phyloP scores from a whole-genome alignment of 2,329 filamentous ascomycete genomes.

The Fusarium fujikuroi region DNA sequence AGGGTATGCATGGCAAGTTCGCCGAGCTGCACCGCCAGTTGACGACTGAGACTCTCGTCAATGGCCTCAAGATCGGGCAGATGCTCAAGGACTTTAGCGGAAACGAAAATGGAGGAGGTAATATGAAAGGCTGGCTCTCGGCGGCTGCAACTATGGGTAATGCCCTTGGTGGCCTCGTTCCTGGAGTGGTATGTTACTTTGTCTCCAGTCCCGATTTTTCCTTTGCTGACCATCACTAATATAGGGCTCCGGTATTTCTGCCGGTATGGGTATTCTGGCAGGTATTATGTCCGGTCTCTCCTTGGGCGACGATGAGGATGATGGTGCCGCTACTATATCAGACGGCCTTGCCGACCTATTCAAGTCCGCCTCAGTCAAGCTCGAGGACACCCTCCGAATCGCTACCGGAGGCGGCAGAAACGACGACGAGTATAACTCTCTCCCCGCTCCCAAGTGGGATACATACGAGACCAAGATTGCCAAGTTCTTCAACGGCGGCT shows the following conservation, averaged over 20 bases:
- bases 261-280: neutral
- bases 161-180: slow-evolving; percentile 1
- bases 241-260: neutral
- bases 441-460: slow-evolving; percentile 16
- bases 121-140: slow-evolving; percentile 6
- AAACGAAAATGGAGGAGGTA: neutral
- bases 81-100: slow-evolving; percentile 15
- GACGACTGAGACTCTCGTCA: slow-evolving; percentile 12
- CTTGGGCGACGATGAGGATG: neutral
- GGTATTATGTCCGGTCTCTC: neutral
- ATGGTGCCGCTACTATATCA: neutral
- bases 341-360: neutral
- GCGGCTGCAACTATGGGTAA: slow-evolving; percentile 3
- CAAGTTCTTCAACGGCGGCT: slow-evolving; percentile 33
- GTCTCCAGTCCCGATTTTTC: rapidly evolving
- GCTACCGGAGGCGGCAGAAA: neutral
- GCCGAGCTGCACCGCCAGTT: slow-evolving; percentile 9
- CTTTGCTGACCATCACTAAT: rapidly evolving
- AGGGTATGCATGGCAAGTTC: slow-evolving; percentile 20
- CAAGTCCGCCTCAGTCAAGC: neutral
- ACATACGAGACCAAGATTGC: slow-evolving; percentile 26
- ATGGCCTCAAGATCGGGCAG: slow-evolving; percentile 2
- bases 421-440: slow-evolving; percentile 10
- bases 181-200: neutral
- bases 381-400: slow-evolving; percentile 11